These are phyloP conservation scores for Psilocybe mexicana DNA, from an alignment of 1,284 basidiomycete genomes.

Conservation along the genomic window DNA sequence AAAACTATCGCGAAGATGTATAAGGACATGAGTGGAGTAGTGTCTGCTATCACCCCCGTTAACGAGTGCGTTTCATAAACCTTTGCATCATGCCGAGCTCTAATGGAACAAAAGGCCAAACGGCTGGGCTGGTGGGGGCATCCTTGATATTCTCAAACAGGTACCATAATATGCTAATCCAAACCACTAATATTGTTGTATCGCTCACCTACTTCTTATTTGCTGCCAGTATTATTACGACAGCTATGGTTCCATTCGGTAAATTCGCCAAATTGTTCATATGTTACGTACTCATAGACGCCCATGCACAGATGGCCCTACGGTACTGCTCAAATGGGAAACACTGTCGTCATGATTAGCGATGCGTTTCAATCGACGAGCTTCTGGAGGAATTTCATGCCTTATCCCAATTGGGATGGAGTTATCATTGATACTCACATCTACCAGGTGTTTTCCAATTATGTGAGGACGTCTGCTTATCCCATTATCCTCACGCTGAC, in stretches of 20 bases:
- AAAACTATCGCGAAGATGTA: slow-evolving; percentile 62
- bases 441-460: slow-evolving; percentile 72
- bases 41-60: slow-evolving; percentile 71
- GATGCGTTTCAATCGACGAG: slow-evolving; percentile 81
- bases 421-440: slow-evolving; percentile 85
- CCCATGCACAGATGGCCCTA: slow-evolving; percentile 41
- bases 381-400: slow-evolving; percentile 74
- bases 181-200: too few species aligned
- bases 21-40: slow-evolving; percentile 52
- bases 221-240: slow-evolving; percentile 59
- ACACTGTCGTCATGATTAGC: slow-evolving; percentile 70
- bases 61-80: slow-evolving; percentile 59
- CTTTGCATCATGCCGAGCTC: not conserved
- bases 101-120: slow-evolving; percentile 60
- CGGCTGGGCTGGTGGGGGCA: slow-evolving; percentile 58
- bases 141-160: slow-evolving; percentile 61
- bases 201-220: too few species aligned
- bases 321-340: slow-evolving; percentile 46
- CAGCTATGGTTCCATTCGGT: slow-evolving; percentile 75
- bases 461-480: slow-evolving; percentile 14
- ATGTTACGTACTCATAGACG: not conserved
- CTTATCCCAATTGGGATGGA: slow-evolving; percentile 50
- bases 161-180: slow-evolving; percentile 22
- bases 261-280: not conserved
- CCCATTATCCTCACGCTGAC: not conserved